Evolutionary conservation across 805 yeast species (phyloP).

Genomic region (Cyberlindnera veronae): DNA sequence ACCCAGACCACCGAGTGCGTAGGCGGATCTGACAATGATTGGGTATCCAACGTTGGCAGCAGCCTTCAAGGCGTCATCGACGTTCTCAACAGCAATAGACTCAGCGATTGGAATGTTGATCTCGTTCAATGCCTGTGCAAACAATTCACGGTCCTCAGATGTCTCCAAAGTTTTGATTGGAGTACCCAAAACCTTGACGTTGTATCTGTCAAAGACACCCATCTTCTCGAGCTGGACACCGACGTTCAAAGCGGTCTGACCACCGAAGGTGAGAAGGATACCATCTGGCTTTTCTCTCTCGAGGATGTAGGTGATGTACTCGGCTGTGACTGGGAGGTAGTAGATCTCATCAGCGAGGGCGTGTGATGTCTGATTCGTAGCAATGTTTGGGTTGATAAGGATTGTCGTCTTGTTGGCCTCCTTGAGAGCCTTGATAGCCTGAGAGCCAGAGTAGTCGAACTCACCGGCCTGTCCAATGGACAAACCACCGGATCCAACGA

Average conservation of each 20-base stretch:
- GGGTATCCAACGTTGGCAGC: constrained; percentile 90
- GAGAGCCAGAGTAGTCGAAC: constrained; percentile 95
- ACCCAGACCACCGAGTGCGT: constrained; percentile 95
- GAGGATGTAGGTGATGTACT: constrained; percentile 90
- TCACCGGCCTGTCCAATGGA: constrained; percentile 99
- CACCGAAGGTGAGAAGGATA: constrained; percentile 93
- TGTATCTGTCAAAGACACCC: constrained; percentile 89
- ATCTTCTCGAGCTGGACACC: constrained; percentile 92
- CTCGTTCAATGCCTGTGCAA: constrained; percentile 92
- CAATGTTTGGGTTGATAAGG: constrained; percentile 91
- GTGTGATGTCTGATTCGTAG: constrained; percentile 95
- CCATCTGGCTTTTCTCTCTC: constrained; percentile 98
- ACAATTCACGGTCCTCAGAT: constrained; percentile 95
- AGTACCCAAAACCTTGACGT: constrained; percentile 94
- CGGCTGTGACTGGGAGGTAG: constrained; percentile 95
- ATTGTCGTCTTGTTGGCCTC: constrained; percentile 86
- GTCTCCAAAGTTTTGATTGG: constrained; percentile 95
- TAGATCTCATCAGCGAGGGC: constrained; percentile 93
- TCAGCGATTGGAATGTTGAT: constrained; percentile 95
- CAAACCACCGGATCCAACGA: constrained; percentile 96
- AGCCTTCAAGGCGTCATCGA: constrained; percentile 90
- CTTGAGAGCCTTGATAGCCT: constrained; percentile 91
- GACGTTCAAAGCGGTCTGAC: constrained; percentile 95
- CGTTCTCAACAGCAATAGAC: constrained; percentile 90
- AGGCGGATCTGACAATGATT: constrained; percentile 95